phyloP scores from a whole-genome alignment of 2,329 filamentous ascomycete genomes.

The Pestalotiopsis sp. region DNA sequence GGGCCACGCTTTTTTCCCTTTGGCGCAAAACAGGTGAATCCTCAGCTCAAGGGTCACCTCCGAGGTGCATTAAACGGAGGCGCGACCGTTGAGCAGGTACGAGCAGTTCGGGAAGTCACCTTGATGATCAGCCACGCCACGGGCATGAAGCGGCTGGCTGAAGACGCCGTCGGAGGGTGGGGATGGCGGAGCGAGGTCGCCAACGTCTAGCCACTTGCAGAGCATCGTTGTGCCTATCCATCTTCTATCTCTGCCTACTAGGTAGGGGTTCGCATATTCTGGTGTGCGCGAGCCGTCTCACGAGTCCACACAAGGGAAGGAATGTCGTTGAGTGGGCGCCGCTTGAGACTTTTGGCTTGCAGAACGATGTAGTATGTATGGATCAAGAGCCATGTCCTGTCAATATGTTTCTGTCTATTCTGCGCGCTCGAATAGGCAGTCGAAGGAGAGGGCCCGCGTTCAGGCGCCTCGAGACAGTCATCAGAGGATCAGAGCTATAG shows the following conservation, averaged over 20 bases:
- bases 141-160: conserved; percentile 45
- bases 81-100: conserved; percentile 49
- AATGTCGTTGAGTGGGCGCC: background rate
- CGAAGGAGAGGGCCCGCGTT: background rate
- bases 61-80: conserved; percentile 52
- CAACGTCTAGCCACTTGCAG: conserved; percentile 32
- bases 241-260: background rate
- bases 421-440: background rate
- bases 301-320: background rate
- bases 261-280: background rate
- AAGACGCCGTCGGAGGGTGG: conserved; percentile 38
- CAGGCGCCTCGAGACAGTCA: background rate
- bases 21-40: conserved; percentile 42
- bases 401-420: background rate
- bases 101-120: conserved; percentile 47
- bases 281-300: background rate
- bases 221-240: background rate
- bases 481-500: background rate
- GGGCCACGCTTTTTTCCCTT: background rate
- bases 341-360: background rate
- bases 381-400: background rate
- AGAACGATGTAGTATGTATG: background rate
- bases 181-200: conserved; percentile 50
- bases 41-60: conserved; percentile 56
- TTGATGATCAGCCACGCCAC: conserved; percentile 48